A percentile compares a stretch with the other conserved stretches of the same genome.
Evolutionary conservation across 768 basidiomycete genomes (phyloP).

Genomic region (Boletus speciosus): DNA sequence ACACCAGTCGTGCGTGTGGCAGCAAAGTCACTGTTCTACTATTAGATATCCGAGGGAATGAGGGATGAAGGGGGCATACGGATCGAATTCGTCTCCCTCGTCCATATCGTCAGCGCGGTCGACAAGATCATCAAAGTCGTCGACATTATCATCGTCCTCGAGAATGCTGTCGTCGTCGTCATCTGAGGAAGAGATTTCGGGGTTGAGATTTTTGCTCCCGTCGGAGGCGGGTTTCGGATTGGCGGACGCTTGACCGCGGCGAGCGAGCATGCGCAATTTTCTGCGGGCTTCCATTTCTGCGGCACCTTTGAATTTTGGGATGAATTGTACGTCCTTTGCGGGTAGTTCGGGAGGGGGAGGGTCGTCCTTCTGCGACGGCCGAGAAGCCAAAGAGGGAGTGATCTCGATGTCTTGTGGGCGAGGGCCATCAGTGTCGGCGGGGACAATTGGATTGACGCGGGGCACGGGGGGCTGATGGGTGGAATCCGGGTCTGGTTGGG

Average conservation of each 20-base stretch:
- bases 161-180: constrained; percentile 47
- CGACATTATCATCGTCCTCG: constrained; percentile 48
- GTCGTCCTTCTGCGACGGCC: constrained; percentile 9
- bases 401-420: constrained; percentile 9
- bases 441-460: constrained; percentile 8
- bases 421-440: constrained; percentile 12
- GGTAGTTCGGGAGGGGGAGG: constrained; percentile 34
- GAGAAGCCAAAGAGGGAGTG: neutral
- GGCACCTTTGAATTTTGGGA: constrained; percentile 77
- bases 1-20: constrained; percentile 49
- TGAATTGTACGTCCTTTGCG: constrained; percentile 54
- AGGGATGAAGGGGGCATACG: constrained; percentile 45
- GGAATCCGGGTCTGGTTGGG: constrained; percentile 3
- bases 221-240: constrained; percentile 23
- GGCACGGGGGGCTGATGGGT: neutral
- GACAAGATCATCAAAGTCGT: constrained; percentile 52
- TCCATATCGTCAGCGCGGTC: constrained; percentile 50
- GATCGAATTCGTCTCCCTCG: constrained; percentile 76
- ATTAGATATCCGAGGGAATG: neutral
- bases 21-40: constrained; percentile 58
- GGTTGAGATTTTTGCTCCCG: constrained; percentile 41
- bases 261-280: constrained; percentile 61
- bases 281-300: constrained; percentile 84
- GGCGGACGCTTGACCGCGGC: constrained; percentile 39
- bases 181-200: constrained; percentile 48